Evolutionary conservation across 1,284 basidiomycete genomes (phyloP), one percentile per base, ranked within the genome.

Genomic region (Pyrrhoderma noxium): DNA sequence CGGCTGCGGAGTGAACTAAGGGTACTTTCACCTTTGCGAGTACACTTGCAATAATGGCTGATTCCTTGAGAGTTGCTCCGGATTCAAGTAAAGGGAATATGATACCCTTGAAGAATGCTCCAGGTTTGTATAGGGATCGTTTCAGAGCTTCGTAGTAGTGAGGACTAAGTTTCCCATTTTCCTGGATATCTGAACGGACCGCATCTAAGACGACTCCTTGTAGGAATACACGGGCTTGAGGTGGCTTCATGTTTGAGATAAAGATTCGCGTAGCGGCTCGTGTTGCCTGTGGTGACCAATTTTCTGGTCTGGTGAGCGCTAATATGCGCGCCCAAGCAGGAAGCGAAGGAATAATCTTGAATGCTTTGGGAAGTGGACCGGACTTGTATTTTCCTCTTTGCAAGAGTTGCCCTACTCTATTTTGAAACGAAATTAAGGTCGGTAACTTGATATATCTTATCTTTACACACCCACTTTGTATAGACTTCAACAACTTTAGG

Each of bases 101-200:
- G 54, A 99, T 85, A 3, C 95, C 96, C 68, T 99, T 99, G 77
- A 99, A 99, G 66, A 98, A 98, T 1, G 96, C 94, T 1, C 89
- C 89, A 3, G 96, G 96, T 68, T 99, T 99, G 69, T 95, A 99
- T 54, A 99, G 69, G 8, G 91, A 80, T 60, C 93, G 86, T 66
- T 93, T 95, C 60, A 99, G 68, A 21, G 87, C 85, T 64, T 95
- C 91, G 63, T 96, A 99, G 57, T 93, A 89, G 57, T 99, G 96
- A 22, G 93, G 88, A 62, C 90, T 88, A 45, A 98, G 74, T 64
- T 94, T 98, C 58, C 89, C 86, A 66, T 80, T 88, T 67, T 82
- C 79, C 53, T 76, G 73, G 58, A 99, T 96, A 66, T 99, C 90
- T 59, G 93, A 89, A 46, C 93, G 76, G 45, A 97, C 84, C 45